Evolutionary conservation across 179 eudicot genomes (phyloP).

Genomic region (Beta corolliflora): DNA sequence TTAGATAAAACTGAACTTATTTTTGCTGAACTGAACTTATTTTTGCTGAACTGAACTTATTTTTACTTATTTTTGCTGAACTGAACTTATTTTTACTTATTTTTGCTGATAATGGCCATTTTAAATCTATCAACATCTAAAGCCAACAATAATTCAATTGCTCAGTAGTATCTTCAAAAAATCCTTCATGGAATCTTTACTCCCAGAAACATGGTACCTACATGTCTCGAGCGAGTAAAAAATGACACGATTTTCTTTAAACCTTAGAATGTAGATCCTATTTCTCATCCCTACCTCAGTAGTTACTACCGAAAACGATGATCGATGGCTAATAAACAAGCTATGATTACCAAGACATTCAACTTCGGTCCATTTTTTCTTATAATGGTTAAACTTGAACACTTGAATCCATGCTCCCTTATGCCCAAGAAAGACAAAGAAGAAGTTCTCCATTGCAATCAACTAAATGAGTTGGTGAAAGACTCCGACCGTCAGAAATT

Average conservation of each 20-base stretch:
- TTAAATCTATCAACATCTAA: neutral
- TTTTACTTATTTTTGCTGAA: no score
- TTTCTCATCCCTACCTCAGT: neutral
- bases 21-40: no score
- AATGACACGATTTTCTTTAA: neutral
- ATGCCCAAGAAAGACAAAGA: neutral
- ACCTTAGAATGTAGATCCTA: conserved; percentile 1
- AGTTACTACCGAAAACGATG: neutral
- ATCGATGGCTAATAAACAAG: neutral
- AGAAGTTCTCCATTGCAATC: neutral
- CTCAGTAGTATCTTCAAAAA: neutral
- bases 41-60: no score
- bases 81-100: no score
- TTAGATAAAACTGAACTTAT: no score
- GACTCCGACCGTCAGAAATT: no score
- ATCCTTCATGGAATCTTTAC: neutral
- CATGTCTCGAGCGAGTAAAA: neutral
- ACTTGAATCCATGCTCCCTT: neutral
- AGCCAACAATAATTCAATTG: conserved; percentile 3
- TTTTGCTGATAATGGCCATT: no score
- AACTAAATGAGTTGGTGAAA: neutral
- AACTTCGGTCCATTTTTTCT: neutral
- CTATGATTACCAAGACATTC: neutral
- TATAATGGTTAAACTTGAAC: neutral
- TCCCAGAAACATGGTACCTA: neutral